A percentile compares a stretch with the other conserved stretches of the same genome.
Evolutionary conservation across 192 early-diverging fungal species (phyloP).

Genomic region (Backusella morwellensis): DNA sequence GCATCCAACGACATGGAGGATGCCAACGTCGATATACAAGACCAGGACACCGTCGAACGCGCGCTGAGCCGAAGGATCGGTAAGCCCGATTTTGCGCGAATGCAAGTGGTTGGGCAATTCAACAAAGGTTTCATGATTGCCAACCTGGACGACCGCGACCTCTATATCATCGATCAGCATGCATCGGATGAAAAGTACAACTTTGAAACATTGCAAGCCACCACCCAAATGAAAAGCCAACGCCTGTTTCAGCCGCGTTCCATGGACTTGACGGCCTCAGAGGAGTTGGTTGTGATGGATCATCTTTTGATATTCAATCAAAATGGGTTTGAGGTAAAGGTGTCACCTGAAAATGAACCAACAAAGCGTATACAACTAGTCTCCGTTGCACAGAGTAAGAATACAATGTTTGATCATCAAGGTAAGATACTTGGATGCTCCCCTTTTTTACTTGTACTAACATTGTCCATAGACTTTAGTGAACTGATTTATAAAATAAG

Average conservation of each 20-base stretch:
- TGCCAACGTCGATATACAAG: conserved; percentile 41
- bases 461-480: conserved; percentile 57
- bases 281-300: conserved; percentile 80
- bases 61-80: conserved; percentile 55
- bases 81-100: conserved; percentile 79
- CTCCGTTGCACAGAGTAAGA: conserved; percentile 74
- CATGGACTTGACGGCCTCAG: conserved; percentile 71
- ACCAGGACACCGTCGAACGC: conserved; percentile 45
- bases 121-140: conserved; percentile 95
- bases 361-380: conserved; percentile 65
- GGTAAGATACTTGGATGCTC: conserved; percentile 27
- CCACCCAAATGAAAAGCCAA: conserved; percentile 62
- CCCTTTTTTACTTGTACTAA: background rate
- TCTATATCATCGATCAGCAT: conserved; percentile 98
- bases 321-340: conserved; percentile 80
- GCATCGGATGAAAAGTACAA: conserved; percentile 98
- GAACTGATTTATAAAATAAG: conserved; percentile 61
- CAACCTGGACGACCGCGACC: conserved; percentile 60
- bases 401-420: conserved; percentile 67
- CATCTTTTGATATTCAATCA: conserved; percentile 63
- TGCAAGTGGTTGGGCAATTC: conserved; percentile 94
- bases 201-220: conserved; percentile 79
- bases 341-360: conserved; percentile 57
- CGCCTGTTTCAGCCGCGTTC: conserved; percentile 64
- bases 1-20: conserved; percentile 12